These are phyloP conservation scores for Onygena corvina DNA, from an alignment of 2,329 filamentous ascomycete species.

Conservation along the genomic window DNA sequence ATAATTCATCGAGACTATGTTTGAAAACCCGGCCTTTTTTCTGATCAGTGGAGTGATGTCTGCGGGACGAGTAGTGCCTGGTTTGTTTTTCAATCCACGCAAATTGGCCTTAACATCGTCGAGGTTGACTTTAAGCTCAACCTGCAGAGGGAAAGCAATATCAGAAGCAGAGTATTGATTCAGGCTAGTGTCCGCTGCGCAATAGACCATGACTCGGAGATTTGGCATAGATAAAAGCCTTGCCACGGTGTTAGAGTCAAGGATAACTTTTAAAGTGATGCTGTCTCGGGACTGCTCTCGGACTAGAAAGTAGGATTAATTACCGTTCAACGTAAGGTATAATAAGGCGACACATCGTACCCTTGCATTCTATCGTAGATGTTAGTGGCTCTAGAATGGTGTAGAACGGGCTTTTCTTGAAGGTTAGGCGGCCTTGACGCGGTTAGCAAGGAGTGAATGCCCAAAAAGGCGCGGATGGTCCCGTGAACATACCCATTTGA, in stretches of 20 bases:
- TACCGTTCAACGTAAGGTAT: background rate
- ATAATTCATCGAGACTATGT: conserved; percentile 76
- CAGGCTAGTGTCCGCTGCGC: conserved; percentile 50
- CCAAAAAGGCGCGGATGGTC: background rate
- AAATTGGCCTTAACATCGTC: conserved; percentile 86
- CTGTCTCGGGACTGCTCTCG: conserved; percentile 50
- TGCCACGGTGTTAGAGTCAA: conserved; percentile 43
- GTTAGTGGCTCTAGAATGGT: conserved; percentile 55
- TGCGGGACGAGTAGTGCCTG: conserved; percentile 82
- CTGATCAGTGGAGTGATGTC: conserved; percentile 74
- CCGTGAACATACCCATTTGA: background rate
- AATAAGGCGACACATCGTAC: conserved; percentile 39
- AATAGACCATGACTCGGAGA: conserved; percentile 70
- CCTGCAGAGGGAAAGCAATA: conserved; percentile 80
- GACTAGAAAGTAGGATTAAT: conserved; percentile 32
- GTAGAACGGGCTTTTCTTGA: conserved; percentile 80
- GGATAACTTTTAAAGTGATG: conserved; percentile 46
- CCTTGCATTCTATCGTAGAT: conserved; percentile 55
- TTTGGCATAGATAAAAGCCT: conserved; percentile 50
- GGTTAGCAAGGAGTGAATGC: background rate
- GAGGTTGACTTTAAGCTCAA: conserved; percentile 81
- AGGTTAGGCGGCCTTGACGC: conserved; percentile 36
- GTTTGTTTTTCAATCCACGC: conserved; percentile 88
- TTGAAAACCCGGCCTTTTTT: conserved; percentile 55
- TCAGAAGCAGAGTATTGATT: conserved; percentile 51